phyloP scores from a whole-genome alignment of 1,284 basidiomycete species.

The Cryptococcus sp. region DNA sequence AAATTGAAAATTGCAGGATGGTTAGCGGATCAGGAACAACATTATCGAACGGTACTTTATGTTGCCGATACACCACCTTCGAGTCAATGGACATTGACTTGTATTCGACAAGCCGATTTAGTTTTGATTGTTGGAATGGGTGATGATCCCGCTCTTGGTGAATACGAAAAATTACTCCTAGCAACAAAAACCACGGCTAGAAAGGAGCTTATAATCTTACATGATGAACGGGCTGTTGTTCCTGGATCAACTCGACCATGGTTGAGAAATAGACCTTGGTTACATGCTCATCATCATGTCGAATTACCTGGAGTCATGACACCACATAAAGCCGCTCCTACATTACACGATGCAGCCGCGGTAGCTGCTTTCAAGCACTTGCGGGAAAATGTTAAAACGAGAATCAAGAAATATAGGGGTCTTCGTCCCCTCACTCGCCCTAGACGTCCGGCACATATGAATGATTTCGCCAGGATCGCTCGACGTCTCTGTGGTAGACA shows the following conservation, averaged over 20 bases:
- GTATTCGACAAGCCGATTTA: constrained; percentile 93
- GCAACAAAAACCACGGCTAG: constrained; percentile 94
- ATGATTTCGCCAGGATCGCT: constrained; percentile 90
- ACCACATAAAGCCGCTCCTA: constrained; percentile 38
- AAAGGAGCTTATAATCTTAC: constrained; percentile 91
- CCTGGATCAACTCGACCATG: constrained; percentile 93
- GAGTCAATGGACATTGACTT: constrained; percentile 95
- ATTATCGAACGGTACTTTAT: constrained; percentile 84
- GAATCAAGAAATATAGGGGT: constrained; percentile 80
- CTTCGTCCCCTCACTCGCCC: constrained; percentile 63
- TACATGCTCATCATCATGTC: constrained; percentile 50
- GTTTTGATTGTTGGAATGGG: constrained; percentile 89
- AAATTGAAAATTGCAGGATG: constrained; percentile 90
- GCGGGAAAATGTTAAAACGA: constrained; percentile 83
- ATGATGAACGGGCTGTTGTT: constrained; percentile 81
- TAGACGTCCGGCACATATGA: constrained; percentile 72
- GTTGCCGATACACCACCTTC: constrained; percentile 89
- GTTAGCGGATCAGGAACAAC: constrained; percentile 91
- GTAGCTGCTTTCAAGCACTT: constrained; percentile 71
- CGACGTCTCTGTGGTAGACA: constrained; percentile 87
- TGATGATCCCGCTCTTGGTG: constrained; percentile 79
- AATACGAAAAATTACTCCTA: constrained; percentile 81
- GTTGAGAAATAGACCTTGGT: constrained; percentile 91
- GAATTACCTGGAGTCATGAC: constrained; percentile 56
- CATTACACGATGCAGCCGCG: constrained; percentile 77